Conservation (phyloP, 192 early-diverging fungal species). For the Coemansia sp. region DNA sequence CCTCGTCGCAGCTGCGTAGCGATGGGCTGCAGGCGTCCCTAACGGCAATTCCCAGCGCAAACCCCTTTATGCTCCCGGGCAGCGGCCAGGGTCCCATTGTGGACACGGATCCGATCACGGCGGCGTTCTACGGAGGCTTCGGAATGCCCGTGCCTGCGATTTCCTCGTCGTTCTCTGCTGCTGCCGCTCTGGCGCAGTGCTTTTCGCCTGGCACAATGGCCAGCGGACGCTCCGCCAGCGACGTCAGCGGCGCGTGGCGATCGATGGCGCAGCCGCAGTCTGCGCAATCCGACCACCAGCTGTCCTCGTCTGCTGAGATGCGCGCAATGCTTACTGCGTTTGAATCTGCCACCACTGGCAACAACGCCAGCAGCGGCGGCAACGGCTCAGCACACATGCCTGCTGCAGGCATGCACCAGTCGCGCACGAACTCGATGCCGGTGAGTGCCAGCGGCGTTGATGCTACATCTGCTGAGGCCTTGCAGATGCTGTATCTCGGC, state of each 20-base stretch:
- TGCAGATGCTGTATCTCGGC: slow-evolving; percentile 51
- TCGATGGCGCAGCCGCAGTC: slow-evolving; percentile 7
- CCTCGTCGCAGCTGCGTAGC: background rate
- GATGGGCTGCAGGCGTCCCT: background rate
- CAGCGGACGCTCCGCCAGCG: slow-evolving; percentile 5
- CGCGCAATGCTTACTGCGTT: background rate
- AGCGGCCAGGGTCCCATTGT: slow-evolving; percentile 37
- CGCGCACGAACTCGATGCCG: slow-evolving; percentile 8
- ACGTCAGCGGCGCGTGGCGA: background rate
- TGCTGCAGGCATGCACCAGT: background rate
- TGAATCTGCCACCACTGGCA: background rate
- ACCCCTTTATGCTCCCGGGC: slow-evolving; percentile 52
- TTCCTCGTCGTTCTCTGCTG: slow-evolving; percentile 8
- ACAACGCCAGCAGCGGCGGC: background rate
- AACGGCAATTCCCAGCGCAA: slow-evolving; percentile 42
- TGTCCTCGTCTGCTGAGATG: background rate
- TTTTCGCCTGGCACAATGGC: background rate
- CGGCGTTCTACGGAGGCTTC: slow-evolving; percentile 50
- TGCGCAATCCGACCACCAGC: background rate
- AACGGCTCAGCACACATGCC: too few species aligned
- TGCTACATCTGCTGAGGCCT: slow-evolving; percentile 20
- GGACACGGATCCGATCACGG: slow-evolving; percentile 41
- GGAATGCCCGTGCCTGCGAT: slow-evolving; percentile 24
- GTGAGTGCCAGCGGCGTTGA: background rate
- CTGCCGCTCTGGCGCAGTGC: background rate